Evolutionary conservation across 805 yeast species (phyloP).

Genomic region (Wickerhamiella hasegawae): DNA sequence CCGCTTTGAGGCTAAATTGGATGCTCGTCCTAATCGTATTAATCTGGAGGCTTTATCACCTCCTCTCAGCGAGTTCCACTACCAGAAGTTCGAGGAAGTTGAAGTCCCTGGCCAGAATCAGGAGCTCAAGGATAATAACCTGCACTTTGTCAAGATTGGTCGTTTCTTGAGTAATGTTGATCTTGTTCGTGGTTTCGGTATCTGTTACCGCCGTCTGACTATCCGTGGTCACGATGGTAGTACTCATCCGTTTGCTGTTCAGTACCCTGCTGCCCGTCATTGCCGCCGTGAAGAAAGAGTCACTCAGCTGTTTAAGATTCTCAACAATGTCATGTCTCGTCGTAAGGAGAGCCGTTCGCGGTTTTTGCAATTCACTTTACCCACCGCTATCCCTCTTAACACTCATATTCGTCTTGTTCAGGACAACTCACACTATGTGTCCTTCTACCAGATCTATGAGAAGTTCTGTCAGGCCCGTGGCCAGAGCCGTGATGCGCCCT

Average conservation of each 20-base stretch:
- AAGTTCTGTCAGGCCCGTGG: constrained; percentile 60
- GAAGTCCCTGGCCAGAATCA: constrained; percentile 96
- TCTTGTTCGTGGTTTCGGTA: constrained; percentile 74
- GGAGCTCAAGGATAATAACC: constrained; percentile 70
- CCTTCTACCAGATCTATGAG: constrained; percentile 75
- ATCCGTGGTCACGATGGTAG: constrained; percentile 92
- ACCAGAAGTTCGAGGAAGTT: constrained; percentile 93
- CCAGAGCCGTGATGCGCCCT: constrained; percentile 75
- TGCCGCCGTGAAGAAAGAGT: constrained; percentile 92
- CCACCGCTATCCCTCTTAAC: constrained; percentile 83
- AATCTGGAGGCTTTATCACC: constrained; percentile 86
- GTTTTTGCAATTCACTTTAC: constrained; percentile 68
- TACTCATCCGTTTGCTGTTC: constrained; percentile 84
- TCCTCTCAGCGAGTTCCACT: constrained; percentile 91
- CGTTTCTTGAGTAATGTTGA: constrained; percentile 82
- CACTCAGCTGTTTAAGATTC: constrained; percentile 77
- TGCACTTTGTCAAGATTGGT: constrained; percentile 86
- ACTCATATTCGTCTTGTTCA: constrained; percentile 85
- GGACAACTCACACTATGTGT: constrained; percentile 62
- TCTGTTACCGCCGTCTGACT: constrained; percentile 75
- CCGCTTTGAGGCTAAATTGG: constrained; percentile 78
- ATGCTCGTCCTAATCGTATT: constrained; percentile 62
- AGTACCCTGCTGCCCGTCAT: constrained; percentile 94
- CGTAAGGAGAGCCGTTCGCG: constrained; percentile 83
- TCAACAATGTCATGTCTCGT: constrained; percentile 63